Conservation (phyloP, 192 early-diverging fungal species). For the Coemansia sp. region DNA sequence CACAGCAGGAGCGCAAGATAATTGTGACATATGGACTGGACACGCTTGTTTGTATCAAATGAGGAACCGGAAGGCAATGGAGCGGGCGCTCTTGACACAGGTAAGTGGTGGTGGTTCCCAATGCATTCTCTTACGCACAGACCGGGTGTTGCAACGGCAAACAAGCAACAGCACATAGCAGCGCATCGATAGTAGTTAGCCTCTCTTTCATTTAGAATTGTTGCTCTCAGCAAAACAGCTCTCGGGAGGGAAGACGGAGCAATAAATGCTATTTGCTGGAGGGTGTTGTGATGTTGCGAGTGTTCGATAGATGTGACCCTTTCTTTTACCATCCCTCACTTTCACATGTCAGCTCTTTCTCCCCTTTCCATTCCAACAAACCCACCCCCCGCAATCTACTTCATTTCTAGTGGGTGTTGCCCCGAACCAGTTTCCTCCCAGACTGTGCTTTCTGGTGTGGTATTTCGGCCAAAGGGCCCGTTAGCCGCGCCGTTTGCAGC, state of each 20-base stretch:
- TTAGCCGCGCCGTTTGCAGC: too few relatives aligned
- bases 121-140: background rate
- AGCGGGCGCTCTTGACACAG: conserved; percentile 34
- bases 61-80: conserved; percentile 17
- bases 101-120: conserved; percentile 18
- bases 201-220: too few relatives aligned
- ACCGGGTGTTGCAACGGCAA: background rate
- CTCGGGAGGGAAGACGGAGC: background rate
- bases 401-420: background rate
- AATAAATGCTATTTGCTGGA: background rate
- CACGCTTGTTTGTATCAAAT: conserved; percentile 43
- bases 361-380: background rate
- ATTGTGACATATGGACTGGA: conserved; percentile 41
- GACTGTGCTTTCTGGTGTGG: background rate
- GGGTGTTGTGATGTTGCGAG: too few relatives aligned
- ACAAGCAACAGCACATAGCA: background rate
- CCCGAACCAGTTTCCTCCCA: background rate
- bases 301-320: too few relatives aligned
- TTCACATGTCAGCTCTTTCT: conserved; percentile 24
- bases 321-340: background rate
- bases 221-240: too few relatives aligned
- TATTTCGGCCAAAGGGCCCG: background rate
- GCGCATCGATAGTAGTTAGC: background rate
- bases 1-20: background rate
- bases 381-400: background rate